Conservation (phyloP, 345 rosid genomes). For the Bruguiera parviflora region DNA sequence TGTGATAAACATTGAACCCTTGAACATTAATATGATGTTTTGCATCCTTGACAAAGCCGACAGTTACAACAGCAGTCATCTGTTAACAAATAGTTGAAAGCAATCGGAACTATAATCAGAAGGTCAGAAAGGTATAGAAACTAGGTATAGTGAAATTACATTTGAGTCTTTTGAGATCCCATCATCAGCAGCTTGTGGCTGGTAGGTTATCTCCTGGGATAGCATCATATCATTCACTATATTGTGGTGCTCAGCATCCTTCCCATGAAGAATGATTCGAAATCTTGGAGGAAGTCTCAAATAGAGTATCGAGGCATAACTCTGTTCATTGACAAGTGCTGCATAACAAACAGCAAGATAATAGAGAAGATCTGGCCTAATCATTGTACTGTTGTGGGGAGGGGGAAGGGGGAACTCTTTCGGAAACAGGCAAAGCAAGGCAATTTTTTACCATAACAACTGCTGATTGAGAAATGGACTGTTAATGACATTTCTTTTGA, state of each 20-base stretch:
- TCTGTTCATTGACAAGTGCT: slow-evolving; percentile 28
- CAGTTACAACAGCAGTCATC: slow-evolving; percentile 48
- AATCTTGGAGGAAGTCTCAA: slow-evolving; percentile 55
- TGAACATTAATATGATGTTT: slow-evolving; percentile 60
- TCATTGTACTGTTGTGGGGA: too few relatives aligned
- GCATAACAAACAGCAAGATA: neutral
- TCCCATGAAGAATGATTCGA: slow-evolving; percentile 52
- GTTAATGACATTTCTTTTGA: too few relatives aligned
- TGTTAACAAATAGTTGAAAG: slow-evolving; percentile 13
- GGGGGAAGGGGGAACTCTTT: too few relatives aligned
- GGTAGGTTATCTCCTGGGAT: slow-evolving; percentile 37
- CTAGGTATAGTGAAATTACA: slow-evolving; percentile 24
- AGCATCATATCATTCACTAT: slow-evolving; percentile 61
- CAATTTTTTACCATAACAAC: too few relatives aligned
- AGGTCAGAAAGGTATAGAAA: neutral
- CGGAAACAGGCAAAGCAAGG: too few relatives aligned
- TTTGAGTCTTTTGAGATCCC: slow-evolving; percentile 23
- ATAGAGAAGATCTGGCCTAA: neutral
- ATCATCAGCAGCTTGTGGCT: slow-evolving; percentile 38
- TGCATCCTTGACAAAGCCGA: slow-evolving; percentile 91
- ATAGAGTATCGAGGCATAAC: slow-evolving; percentile 78
- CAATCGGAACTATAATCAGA: neutral
- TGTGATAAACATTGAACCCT: slow-evolving; percentile 80
- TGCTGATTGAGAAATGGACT: too few relatives aligned
- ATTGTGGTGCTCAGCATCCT: slow-evolving; percentile 56